Evolutionary conservation across 768 basidiomycete genomes (phyloP), one percentile per base, ranked within the genome.

Genomic region (Rhodotorula diobovata): DNA sequence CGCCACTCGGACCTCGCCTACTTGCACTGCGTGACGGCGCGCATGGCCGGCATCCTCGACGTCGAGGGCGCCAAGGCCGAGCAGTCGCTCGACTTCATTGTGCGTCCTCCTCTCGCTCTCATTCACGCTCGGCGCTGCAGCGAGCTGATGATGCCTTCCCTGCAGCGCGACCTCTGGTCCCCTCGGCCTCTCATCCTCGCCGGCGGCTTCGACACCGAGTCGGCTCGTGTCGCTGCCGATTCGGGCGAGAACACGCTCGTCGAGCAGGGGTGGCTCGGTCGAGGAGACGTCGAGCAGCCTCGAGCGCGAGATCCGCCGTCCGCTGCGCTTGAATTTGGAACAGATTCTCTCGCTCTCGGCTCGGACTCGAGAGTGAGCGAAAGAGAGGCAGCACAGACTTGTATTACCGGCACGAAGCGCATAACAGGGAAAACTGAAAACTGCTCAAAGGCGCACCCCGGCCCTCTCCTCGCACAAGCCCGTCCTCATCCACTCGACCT

Each of bases 1-100:
- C 55, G 54, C 3, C 81, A 80, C 72, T 83, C 84, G 73, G 82
- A 83, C 43, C 79, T 81, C 37, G 85, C 81, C 60, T 83, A 87
- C 78, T 70, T 88, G 8, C 86, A 87, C 69, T 71, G 84, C 34
- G 76, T 83, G 55, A 85, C 86, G 70, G 81, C 84, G 2, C 70
- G 77, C 25, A 63, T 73, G 45, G 69, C 50, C 16, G 72, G 76
- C 30, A 70, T 67, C 53, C 4, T 5, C 7, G 56, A 54, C 32
- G 15, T 66, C 43, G 65, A 65, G 16, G 57, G 30, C 16, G 67
- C 51, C 34, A 25, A 50, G 37, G 34, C 11, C 5, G 67, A 68
- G 62, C 84, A 79, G 51, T 66, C 50, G 12, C 70, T 75, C 41
- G 67, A 74, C 57, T 71, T 74, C 61, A 54, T 76, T 37, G 68